Percentiles rank a stretch among this genome's conserved stretches.
These are phyloP conservation scores for Tetrapyrgos nigripes DNA, from an alignment of 1,284 basidiomycete species.

Conservation along the genomic window DNA sequence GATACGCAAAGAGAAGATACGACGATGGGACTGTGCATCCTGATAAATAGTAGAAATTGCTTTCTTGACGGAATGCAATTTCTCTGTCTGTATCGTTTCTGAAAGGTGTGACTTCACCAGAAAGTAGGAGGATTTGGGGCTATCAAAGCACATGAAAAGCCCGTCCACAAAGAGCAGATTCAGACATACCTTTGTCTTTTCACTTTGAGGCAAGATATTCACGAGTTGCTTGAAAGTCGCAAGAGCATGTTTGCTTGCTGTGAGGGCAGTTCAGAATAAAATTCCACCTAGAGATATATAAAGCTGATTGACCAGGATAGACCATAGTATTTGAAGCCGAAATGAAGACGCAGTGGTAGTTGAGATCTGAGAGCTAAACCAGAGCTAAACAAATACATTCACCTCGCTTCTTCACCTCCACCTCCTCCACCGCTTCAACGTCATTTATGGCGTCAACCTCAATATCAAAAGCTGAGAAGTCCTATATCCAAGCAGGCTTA, in stretches of 20 bases:
- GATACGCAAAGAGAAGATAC: constrained; percentile 68
- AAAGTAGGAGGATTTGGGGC: constrained; percentile 69
- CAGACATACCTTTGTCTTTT: constrained; percentile 54
- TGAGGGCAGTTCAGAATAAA: constrained; percentile 11
- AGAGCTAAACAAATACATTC: background rate
- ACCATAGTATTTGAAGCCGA: constrained; percentile 31
- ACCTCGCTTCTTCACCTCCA: background rate
- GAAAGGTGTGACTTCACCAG: constrained; percentile 65
- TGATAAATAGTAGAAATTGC: constrained; percentile 89
- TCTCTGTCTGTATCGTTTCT: constrained; percentile 92
- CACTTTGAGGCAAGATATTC: constrained; percentile 50
- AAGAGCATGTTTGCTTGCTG: constrained; percentile 52
- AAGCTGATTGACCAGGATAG: constrained; percentile 40
- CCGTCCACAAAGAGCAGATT: background rate
- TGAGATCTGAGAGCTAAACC: background rate
- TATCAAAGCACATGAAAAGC: constrained; percentile 25
- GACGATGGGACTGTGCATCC: constrained; percentile 79
- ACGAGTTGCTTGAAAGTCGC: constrained; percentile 58
- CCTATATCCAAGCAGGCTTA: constrained; percentile 73
- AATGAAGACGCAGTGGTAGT: background rate
- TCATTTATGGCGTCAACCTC: constrained; percentile 38
- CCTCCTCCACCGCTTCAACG: background rate
- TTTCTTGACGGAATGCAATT: constrained; percentile 77
- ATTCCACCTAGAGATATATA: constrained; percentile 1
- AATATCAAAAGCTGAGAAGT: constrained; percentile 76